Evolutionary conservation across 2,329 filamentous ascomycete genomes (phyloP).

Genomic region (Cryphonectria parasitica): DNA sequence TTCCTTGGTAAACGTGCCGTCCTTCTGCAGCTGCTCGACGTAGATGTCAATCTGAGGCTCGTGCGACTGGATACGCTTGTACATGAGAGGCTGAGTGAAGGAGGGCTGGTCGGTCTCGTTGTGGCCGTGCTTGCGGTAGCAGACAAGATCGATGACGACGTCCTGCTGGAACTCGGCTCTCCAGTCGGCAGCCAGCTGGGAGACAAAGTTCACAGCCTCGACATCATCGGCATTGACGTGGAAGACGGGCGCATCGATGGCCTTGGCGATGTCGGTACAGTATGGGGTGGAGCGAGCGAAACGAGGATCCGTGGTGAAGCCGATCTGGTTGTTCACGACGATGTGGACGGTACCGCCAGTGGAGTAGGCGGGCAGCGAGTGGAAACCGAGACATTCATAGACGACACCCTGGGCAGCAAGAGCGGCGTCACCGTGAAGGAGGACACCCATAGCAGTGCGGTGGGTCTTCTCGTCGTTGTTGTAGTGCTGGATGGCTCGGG

Average conservation of each 20-base stretch:
- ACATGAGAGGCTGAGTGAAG: constrained; percentile 99
- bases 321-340: constrained; percentile 99
- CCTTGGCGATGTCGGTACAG: constrained; percentile 99
- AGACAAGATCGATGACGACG: constrained; percentile 96
- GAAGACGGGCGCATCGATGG: constrained; percentile 97
- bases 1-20: constrained; percentile 95
- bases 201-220: constrained; percentile 97
- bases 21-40: constrained; percentile 84
- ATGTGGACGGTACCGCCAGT: constrained; percentile 97
- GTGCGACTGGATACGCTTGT: constrained; percentile 92
- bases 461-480: constrained; percentile 94
- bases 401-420: constrained; percentile 97
- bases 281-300: constrained; percentile 97
- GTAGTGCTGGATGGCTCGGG: constrained; percentile 97
- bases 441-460: constrained; percentile 88
- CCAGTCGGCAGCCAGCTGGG: constrained; percentile 96
- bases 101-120: constrained; percentile 99
- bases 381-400: constrained; percentile 98
- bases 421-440: constrained; percentile 96
- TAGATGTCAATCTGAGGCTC: constrained; percentile 88
- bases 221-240: constrained; percentile 99
- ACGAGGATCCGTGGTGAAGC: constrained; percentile 97
- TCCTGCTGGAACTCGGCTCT: constrained; percentile 98
- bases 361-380: constrained; percentile 92
- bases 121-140: constrained; percentile 98